phyloP scores from a whole-genome alignment of 202 grass and related monocot species.

The Digitaria exilis region DNA sequence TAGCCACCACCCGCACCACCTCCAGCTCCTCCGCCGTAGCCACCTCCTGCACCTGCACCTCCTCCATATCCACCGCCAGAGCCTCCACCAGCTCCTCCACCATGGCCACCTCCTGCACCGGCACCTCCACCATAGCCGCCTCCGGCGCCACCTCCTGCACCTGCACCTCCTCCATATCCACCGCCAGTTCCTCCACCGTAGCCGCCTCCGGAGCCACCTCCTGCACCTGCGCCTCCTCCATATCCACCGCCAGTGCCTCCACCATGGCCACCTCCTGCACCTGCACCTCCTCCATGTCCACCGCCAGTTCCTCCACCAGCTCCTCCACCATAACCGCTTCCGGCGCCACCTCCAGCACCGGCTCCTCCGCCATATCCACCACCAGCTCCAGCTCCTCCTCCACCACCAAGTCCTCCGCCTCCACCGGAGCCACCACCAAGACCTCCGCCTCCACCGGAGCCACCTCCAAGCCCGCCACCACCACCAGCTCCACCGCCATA shows the following conservation, averaged over 20 bases:
- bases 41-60: slow-evolving; percentile 12
- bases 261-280: slow-evolving; percentile 31
- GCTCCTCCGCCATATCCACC: slow-evolving; percentile 16
- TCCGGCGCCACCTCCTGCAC: slow-evolving; percentile 31
- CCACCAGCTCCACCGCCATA: neutral
- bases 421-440: slow-evolving; percentile 19
- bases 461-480: slow-evolving; percentile 1
- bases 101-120: slow-evolving; percentile 27
- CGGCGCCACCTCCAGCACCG: slow-evolving; percentile 25
- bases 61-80: no score
- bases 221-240: slow-evolving; percentile 15
- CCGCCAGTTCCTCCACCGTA: slow-evolving; percentile 16
- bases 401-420: neutral
- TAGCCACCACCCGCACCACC: slow-evolving; percentile 2
- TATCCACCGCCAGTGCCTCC: slow-evolving; percentile 30
- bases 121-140: slow-evolving; percentile 35
- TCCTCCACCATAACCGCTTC: slow-evolving; percentile 26
- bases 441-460: neutral
- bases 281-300: slow-evolving; percentile 32
- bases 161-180: slow-evolving; percentile 32
- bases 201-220: slow-evolving; percentile 9
- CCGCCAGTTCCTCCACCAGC: slow-evolving; percentile 22
- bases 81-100: neutral
- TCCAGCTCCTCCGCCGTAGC: slow-evolving; percentile 22
- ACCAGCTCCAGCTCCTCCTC: neutral